Evolutionary conservation across 2,329 filamentous ascomycete genomes (phyloP).

Genomic region (Neospermospora avenae): DNA sequence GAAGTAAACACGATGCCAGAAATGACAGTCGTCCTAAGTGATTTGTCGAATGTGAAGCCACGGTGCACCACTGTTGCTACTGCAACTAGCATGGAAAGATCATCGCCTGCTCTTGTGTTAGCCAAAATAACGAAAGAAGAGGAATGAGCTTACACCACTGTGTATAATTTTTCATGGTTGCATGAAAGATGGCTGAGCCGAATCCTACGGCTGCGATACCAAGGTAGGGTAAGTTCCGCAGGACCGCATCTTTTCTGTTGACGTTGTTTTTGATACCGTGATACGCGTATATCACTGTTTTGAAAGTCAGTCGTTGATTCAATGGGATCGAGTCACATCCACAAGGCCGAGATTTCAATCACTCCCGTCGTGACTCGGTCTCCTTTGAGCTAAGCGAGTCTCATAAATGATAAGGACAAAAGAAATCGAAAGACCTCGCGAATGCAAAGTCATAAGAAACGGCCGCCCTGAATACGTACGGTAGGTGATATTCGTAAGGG

Average conservation of each 20-base stretch:
- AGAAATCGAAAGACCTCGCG: background rate
- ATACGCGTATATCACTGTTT: constrained; percentile 31
- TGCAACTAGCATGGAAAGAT: constrained; percentile 55
- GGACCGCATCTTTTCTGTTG: constrained; percentile 30
- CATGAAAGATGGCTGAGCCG: constrained; percentile 42
- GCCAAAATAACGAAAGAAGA: constrained; percentile 38
- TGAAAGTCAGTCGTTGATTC: background rate
- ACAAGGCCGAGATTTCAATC: background rate
- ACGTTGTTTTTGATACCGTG: constrained; percentile 31
- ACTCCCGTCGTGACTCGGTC: background rate
- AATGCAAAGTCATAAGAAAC: constrained; percentile 4
- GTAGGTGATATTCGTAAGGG: constrained; percentile 49
- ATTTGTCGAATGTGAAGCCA: constrained; percentile 42
- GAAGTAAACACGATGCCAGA: constrained; percentile 42
- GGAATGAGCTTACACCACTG: constrained; percentile 42
- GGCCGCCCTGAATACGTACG: constrained; percentile 34
- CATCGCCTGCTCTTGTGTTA: constrained; percentile 41
- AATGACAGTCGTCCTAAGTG: constrained; percentile 46
- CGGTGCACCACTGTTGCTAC: constrained; percentile 50
- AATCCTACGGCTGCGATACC: constrained; percentile 43
- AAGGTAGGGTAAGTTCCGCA: constrained; percentile 39
- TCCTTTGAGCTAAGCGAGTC: constrained; percentile 1
- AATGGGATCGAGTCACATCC: background rate
- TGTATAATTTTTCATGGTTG: constrained; percentile 43
- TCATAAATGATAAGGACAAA: constrained; percentile 10